These are phyloP conservation scores for Trametes polyzona DNA, from an alignment of 1,284 basidiomycete species.

Conservation along the genomic window DNA sequence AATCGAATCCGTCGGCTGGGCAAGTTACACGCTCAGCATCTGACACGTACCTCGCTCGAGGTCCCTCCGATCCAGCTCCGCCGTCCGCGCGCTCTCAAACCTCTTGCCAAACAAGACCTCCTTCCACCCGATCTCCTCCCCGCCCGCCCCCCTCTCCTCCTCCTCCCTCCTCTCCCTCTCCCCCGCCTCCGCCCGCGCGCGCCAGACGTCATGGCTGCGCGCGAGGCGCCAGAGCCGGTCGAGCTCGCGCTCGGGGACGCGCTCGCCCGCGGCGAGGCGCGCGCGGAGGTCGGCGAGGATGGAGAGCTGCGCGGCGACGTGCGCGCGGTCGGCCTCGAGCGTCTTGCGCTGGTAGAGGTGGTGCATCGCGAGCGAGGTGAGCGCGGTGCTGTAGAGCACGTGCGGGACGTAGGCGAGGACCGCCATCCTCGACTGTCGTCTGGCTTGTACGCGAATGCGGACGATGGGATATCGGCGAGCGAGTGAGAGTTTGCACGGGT, in stretches of 20 bases:
- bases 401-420: conserved; percentile 47
- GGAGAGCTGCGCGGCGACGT: conserved; percentile 56
- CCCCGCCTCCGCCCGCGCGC: conserved; percentile 18
- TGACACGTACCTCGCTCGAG: conserved; percentile 34
- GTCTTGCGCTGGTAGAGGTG: conserved; percentile 53
- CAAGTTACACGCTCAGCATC: neutral
- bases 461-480: too few relatives aligned
- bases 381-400: conserved; percentile 58
- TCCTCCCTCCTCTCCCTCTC: conserved; percentile 13
- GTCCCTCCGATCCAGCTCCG: conserved; percentile 37
- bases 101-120: conserved; percentile 36
- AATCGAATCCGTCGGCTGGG: neutral
- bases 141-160: conserved; percentile 16
- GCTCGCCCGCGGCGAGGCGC: conserved; percentile 47
- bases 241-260: conserved; percentile 3
- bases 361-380: conserved; percentile 67
- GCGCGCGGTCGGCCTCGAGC: conserved; percentile 52
- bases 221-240: conserved; percentile 24
- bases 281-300: conserved; percentile 58
- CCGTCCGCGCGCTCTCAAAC: conserved; percentile 26
- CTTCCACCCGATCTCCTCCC: conserved; percentile 36
- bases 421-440: too few relatives aligned
- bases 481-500: too few relatives aligned
- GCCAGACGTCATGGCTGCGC: conserved; percentile 23
- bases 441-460: too few relatives aligned